Base-by-base conservation (phyloP, 805 yeast genomes). In the Monosporozyma aerobia region DNA sequence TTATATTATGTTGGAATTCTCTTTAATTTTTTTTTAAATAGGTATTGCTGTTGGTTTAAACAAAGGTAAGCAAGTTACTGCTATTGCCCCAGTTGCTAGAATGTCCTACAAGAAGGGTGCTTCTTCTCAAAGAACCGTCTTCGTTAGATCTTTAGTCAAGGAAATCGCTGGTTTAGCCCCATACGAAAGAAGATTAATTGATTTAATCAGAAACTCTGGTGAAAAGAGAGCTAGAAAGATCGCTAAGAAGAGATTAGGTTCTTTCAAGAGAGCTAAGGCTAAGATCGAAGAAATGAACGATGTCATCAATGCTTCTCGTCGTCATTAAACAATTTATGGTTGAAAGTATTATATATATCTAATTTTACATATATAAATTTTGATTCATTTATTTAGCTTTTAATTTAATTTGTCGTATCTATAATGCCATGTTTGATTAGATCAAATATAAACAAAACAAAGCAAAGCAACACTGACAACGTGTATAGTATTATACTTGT, bases 161-260 rank as follows among this genome's bases (percentile, higher is more conserved):
- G 99, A 94, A 81, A 97, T 94, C 69, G 80, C 96, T 68, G 99
- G 99, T 76, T 83, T 94, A 74, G 97, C 99, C 65, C 99, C 99
- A 79, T 94, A 94, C 79, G 99, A 94, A 83, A 90, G 97, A 84
- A 90, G 99, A 82, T 85, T 94, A 76, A 87, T 95, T 73, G 99
- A 94, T 82, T 84, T 94, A 80, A 83, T 94, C 86, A 94, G 99
- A 85, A 94, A 95, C 82, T 90, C 97, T 76, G 96, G 97, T 85
- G 99, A 94, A 82, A 94, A 94, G 95, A 94, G 98, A 83, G 99
- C 99, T 68, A 88, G 94, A 89, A 94, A 94, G 90, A 90, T 94
- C 74, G 97, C 98, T 67, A 94, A 94, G 94, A 94, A 88, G 96
- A 92, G 94, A 88, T 88, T 94, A 74, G 99, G 99, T 81, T 89